Base-by-base conservation (phyloP, 2,329 filamentous ascomycete genomes). In the Hypoxylon sp. region DNA sequence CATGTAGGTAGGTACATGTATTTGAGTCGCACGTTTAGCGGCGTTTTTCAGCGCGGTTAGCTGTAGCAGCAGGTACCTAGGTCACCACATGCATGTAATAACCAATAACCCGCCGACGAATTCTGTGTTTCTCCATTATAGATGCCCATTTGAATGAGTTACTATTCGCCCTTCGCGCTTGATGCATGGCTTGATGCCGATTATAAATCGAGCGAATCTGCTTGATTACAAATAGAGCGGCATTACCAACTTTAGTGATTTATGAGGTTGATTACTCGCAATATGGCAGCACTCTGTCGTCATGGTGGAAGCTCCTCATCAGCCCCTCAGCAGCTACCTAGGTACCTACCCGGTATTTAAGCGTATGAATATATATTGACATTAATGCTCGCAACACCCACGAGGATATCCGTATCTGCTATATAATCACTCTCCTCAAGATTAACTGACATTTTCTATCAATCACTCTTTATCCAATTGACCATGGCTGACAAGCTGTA, bases 401-500 rank as follows among this genome's bases (percentile, higher is more conserved):
- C 20, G 2, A 8, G 37, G 27, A 62, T 25, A 27, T 27, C 13
- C 25, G 17, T 46, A 4, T 40, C 31, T 8, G 13, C 44, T 17
- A 27, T 11, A 13, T n/a, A 37, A 20, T 33, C 44, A 8, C 5
- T 42, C 25, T 37, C 35, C 14, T 17, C 5, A 10, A 17, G 40
- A 57, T 17, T 22, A 20, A 40, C 40, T 33, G 7, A 33, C 17
- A 10, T n/a, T 10, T 7, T 44, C 7, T 48, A 35, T 50, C 11
- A 42, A 6, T 27, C 17, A 55, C 6, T 14, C 14, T 25, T 3
- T 17, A 22, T 35, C 30, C 1, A 14, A 11, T 44, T 20, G 35
- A 53, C 42, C 48, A 74, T 73, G 72, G 67, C 74, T 8, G 69
- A 72, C 35, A 67, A 73, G 48, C 37, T 75, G 3, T 75, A 74